Base-by-base conservation (phyloP, 2,329 filamentous ascomycete species). In the Aspergillus jensenii region DNA sequence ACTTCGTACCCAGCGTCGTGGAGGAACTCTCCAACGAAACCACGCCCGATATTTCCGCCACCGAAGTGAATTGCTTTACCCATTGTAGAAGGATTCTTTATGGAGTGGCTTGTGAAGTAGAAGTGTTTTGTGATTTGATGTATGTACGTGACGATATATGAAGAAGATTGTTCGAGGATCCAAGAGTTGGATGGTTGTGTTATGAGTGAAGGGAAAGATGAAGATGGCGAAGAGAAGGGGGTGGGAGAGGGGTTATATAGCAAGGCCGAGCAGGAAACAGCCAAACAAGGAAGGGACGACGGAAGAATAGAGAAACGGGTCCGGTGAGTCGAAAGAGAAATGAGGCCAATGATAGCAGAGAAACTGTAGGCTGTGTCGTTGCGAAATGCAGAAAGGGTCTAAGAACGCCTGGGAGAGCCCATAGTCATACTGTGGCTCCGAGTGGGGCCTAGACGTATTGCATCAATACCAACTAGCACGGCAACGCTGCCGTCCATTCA, bases 1-100 rank as follows among this genome's bases (percentile, higher is more conserved):
- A 99, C 93, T 73, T 97, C 91, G 75, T 93, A 99, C 73, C 91
- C 93, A 12, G 93, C 95, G 77, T 96, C 89, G 82, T 96, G 91
- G 41, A 98, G 86, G 80, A 97, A 95, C 78, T 91, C 91, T 69
- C 89, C 91, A 55, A 95, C 90, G 67, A 95, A 95, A 76, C 91
- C 90, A 75, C 89, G 88, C 76, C 88, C 90, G 72, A 95, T 93
- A 77, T 93, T 93, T 73, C 90, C 90, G 69, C 90, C 90, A 66
- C 90, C 90, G 68, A 95, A 93, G 79, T 93, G 90, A 74, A 93
- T 85, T 66, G 90, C 90, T 74, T 89, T 87, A 63, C 67, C 70
- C 75, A 78, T 78, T 63, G 45, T 69, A 58, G 51, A 55, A 44
- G 39, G 31, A 52, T 37, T 35, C 19, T 31, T 43, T 41, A 49